Evolutionary conservation across 805 yeast genomes (phyloP).

Genomic region (Candida maesae): DNA sequence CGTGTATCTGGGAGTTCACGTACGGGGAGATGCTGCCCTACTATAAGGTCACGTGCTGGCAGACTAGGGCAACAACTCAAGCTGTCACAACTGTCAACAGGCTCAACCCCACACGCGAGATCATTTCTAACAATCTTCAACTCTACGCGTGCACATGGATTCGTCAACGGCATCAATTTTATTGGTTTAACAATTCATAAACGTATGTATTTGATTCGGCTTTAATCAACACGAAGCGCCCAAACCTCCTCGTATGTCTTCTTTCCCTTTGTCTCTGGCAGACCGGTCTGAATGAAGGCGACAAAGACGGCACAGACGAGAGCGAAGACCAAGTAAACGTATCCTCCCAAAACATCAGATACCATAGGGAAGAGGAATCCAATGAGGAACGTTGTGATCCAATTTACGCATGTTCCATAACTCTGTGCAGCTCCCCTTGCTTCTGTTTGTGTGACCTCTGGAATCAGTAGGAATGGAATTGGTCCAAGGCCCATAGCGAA

Average conservation of each 20-base stretch:
- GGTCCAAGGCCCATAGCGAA: constrained; percentile 96
- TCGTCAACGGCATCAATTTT: too few species aligned
- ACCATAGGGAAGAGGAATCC: constrained; percentile 80
- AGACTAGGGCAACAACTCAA: too few species aligned
- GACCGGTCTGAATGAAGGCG: constrained; percentile 39
- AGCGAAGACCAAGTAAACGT: constrained; percentile 72
- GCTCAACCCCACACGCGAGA: too few species aligned
- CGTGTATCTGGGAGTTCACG: too few species aligned
- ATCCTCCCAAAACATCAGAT: constrained; percentile 65
- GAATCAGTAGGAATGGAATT: constrained; percentile 82
- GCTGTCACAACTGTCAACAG: background rate
- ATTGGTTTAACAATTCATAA: too few species aligned
- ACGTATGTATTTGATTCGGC: too few species aligned
- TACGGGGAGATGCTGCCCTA: too few species aligned
- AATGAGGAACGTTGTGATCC: constrained; percentile 83
- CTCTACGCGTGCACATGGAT: too few species aligned
- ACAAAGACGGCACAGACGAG: constrained; percentile 48
- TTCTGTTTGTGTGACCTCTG: constrained; percentile 81
- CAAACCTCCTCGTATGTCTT: constrained; percentile 64
- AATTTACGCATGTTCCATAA: constrained; percentile 86
- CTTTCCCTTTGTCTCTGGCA: constrained; percentile 80
- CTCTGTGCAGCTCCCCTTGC: constrained; percentile 88
- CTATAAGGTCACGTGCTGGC: too few species aligned
- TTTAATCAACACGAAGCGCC: constrained; percentile 33
- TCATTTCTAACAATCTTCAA: too few species aligned